These are phyloP conservation scores for Fusarium nygamai DNA, from an alignment of 2,329 filamentous ascomycete genomes.

Conservation along the genomic window DNA sequence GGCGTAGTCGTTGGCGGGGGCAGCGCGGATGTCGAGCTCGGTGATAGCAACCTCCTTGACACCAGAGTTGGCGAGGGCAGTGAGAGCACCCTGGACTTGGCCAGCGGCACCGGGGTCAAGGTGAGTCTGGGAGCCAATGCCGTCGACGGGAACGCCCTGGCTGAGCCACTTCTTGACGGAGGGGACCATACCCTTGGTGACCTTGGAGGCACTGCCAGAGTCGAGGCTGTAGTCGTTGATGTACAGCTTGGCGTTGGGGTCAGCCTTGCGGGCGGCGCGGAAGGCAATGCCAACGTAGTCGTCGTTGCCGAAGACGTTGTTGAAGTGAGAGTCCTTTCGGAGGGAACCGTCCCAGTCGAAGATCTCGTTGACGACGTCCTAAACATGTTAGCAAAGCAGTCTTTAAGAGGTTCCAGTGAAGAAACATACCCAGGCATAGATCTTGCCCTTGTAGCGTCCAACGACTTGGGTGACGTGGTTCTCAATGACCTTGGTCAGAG, in stretches of 20 bases:
- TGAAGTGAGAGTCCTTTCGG: conserved; percentile 69
- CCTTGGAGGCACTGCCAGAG: conserved; percentile 67
- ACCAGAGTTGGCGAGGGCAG: conserved; percentile 59
- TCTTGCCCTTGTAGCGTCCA: conserved; percentile 69
- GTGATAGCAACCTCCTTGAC: conserved; percentile 71
- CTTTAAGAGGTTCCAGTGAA: accelerated
- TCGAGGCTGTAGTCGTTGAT: conserved; percentile 81
- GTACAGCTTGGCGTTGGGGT: conserved; percentile 75
- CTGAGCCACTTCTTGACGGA: conserved; percentile 72
- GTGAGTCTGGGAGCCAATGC: conserved; percentile 68
- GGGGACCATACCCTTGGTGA: conserved; percentile 61
- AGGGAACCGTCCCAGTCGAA: conserved; percentile 70
- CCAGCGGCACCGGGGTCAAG: conserved; percentile 50
- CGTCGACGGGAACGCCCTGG: conserved; percentile 61
- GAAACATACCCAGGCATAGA: conserved; percentile 45
- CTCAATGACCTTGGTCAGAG: conserved; percentile 65
- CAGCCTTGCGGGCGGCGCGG: conserved; percentile 71
- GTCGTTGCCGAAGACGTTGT: conserved; percentile 74
- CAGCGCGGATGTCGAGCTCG: conserved; percentile 73
- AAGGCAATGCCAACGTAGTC: conserved; percentile 77
- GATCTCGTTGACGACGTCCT: conserved; percentile 72
- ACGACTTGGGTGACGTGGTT: conserved; percentile 69
- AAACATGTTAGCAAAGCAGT: conserved; percentile 36
- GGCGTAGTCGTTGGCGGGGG: conserved; percentile 66
- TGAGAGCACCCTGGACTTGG: conserved; percentile 58